These are phyloP conservation scores for Aphanomyces stellatus DNA, from an alignment of 352 stramenopile species.

Conservation along the genomic window DNA sequence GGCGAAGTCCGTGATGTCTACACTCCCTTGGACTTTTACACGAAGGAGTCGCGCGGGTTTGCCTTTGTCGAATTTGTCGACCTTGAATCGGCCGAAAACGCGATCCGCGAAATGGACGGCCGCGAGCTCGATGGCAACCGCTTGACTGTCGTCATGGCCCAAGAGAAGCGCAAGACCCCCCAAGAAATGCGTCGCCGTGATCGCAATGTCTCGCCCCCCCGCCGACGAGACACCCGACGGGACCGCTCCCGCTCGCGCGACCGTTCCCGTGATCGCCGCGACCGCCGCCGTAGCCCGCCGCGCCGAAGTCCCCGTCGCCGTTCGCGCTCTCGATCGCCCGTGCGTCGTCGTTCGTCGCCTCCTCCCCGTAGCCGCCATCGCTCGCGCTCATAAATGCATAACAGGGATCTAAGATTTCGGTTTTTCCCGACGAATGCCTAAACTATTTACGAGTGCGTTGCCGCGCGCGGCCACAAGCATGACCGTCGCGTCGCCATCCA, in stretches of 20 bases:
- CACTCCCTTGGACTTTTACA: constrained; percentile 92
- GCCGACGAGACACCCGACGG: constrained; percentile 29
- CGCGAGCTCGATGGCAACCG: constrained; percentile 88
- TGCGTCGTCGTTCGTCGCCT: constrained; percentile 23
- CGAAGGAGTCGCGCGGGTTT: constrained; percentile 79
- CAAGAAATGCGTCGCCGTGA: constrained; percentile 91
- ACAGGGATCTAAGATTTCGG: not conserved
- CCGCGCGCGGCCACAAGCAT: not conserved
- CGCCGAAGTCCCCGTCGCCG: constrained; percentile 35
- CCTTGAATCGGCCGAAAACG: constrained; percentile 86
- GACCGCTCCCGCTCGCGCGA: constrained; percentile 38
- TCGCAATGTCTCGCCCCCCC: constrained; percentile 35
- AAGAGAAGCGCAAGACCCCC: constrained; percentile 93
- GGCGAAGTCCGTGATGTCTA: constrained; percentile 94
- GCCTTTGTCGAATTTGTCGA: constrained; percentile 93
- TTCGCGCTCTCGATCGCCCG: constrained; percentile 31
- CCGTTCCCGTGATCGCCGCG: constrained; percentile 21
- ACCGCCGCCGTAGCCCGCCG: constrained; percentile 31
- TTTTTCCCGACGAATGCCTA: constrained; percentile 1
- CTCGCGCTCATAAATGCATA: constrained; percentile 27
- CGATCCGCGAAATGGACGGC: constrained; percentile 86
- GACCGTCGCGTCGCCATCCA: not conserved
- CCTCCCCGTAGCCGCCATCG: constrained; percentile 21
- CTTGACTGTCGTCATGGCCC: constrained; percentile 93
- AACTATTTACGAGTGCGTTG: constrained; percentile 7